Percentiles rank a stretch among this genome's conserved stretches.
Evolutionary conservation across 1,284 basidiomycete species (phyloP).

Genomic region (Pseudozyma sp.): DNA sequence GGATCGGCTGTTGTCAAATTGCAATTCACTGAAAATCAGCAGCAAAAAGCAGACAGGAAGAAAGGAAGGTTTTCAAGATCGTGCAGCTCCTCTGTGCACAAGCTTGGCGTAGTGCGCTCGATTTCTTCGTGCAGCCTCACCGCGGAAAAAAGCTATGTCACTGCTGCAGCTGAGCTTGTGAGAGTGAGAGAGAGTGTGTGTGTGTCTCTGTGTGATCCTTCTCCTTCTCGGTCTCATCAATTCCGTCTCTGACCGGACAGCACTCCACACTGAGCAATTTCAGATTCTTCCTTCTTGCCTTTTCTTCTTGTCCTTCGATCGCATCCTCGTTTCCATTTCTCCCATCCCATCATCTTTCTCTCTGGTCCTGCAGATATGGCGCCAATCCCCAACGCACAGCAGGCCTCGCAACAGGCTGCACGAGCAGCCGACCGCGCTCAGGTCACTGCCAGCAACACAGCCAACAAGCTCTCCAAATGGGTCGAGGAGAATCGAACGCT

Average conservation of each 20-base stretch:
- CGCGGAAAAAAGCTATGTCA: conserved; percentile 8
- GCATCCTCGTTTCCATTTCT: neutral
- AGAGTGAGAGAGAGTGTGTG: neutral
- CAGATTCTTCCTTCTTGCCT: neutral
- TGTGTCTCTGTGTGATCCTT: neutral
- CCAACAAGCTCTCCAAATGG: conserved; percentile 61
- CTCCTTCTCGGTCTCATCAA: neutral
- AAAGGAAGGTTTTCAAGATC: conserved; percentile 2
- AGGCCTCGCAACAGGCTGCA: conserved; percentile 51
- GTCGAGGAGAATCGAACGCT: conserved; percentile 64
- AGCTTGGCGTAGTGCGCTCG: neutral
- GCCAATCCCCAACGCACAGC: conserved; percentile 48
- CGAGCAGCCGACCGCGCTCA: conserved; percentile 48
- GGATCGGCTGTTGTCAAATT: conserved; percentile 6
- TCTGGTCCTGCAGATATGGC: conserved; percentile 27
- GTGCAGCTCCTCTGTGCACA: neutral
- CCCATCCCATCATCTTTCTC: neutral
- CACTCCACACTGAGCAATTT: neutral
- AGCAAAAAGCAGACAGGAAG: neutral
- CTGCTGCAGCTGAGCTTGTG: conserved; percentile 9
- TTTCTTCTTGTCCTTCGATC: conserved; percentile 7
- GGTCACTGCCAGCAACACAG: conserved; percentile 51
- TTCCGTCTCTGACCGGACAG: conserved; percentile 14
- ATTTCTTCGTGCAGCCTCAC: conserved; percentile 33
- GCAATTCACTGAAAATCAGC: neutral